These are phyloP conservation scores for Didymellaceae sp. DNA, from an alignment of 2,329 filamentous ascomycete genomes.

Conservation along the genomic window DNA sequence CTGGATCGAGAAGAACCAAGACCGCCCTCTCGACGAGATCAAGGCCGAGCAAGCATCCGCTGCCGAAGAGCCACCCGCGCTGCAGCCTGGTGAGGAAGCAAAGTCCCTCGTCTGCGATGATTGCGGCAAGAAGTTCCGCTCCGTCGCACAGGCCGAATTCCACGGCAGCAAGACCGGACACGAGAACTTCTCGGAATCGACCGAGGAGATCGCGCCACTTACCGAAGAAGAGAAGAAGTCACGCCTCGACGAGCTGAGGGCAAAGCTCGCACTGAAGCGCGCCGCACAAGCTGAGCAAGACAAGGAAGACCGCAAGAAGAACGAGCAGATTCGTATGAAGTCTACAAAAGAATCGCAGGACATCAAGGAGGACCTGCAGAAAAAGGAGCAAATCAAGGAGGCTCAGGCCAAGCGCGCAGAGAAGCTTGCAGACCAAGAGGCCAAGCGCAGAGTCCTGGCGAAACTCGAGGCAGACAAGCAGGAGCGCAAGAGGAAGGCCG, in stretches of 20 bases:
- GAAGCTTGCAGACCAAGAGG: slow-evolving; percentile 83
- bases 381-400: slow-evolving; percentile 91
- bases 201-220: slow-evolving; percentile 86
- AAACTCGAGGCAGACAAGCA: slow-evolving; percentile 96
- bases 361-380: slow-evolving; percentile 83
- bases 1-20: slow-evolving; percentile 92
- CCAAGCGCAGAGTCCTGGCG: slow-evolving; percentile 86
- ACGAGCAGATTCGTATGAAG: slow-evolving; percentile 86
- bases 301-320: slow-evolving; percentile 81
- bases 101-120: slow-evolving; percentile 91
- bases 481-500: slow-evolving; percentile 82
- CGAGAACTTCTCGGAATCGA: slow-evolving; percentile 89
- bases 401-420: slow-evolving; percentile 85
- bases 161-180: slow-evolving; percentile 92
- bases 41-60: slow-evolving; percentile 52
- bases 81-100: slow-evolving; percentile 74
- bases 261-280: slow-evolving; percentile 75
- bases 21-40: slow-evolving; percentile 84
- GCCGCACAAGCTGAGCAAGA: slow-evolving; percentile 73
- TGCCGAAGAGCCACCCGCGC: slow-evolving; percentile 64
- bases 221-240: slow-evolving; percentile 90
- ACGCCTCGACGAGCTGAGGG: slow-evolving; percentile 76
- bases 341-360: slow-evolving; percentile 88
- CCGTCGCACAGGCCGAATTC: slow-evolving; percentile 80
- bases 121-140: slow-evolving; percentile 89